Base-by-base conservation (phyloP, 2,329 filamentous ascomycete species). In the Trichophyton equinum region DNA sequence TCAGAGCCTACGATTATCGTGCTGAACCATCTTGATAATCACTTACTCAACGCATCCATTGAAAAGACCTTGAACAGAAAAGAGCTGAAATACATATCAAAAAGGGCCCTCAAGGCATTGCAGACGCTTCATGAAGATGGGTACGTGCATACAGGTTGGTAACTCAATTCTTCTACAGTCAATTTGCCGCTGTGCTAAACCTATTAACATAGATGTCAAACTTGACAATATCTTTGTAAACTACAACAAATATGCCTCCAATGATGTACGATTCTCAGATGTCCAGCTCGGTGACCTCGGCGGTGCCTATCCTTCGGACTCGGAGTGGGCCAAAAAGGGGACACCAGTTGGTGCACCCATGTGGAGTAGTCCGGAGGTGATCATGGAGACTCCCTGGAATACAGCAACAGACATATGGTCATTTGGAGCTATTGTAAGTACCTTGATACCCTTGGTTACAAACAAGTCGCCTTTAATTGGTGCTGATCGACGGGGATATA, bases 341-440 rank as follows among this genome's bases (percentile, higher is more conserved):
- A 65, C 60, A 20, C 62, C 63, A n/a, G 40, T 64, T 5, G 66
- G 66, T n/a, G 62, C 64, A 36, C 57, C 63, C 9, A 63, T 66
- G 58, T 67, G 63, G 62, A 30, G 55, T 11, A 66, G 65, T 38
- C 66, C 65, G 0, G 65, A 68, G 59, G 49, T 64, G 30, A 61
- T 65, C 0, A 59, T 69, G 1, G 63, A 18, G 61, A 61, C 69
- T 7, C n/a, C 46, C 30, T 69, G 68, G 68, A 61, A 64, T 33
- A 66, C 69, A n/a, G 20, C 61, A 36, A 65, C 67, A 36, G 67
- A 71, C 53, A 69, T 70, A 42, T 70, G 65, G 68, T 68, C 65
- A 13, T 69, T 68, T 62, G 65, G 65, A 4, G 61, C 65, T 53
- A 64, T 65, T 56, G 68, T 64, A 61, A 36, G 33, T 42, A 53